Base-by-base conservation (phyloP, 768 basidiomycete genomes). In the Tricholoma sp. region DNA sequence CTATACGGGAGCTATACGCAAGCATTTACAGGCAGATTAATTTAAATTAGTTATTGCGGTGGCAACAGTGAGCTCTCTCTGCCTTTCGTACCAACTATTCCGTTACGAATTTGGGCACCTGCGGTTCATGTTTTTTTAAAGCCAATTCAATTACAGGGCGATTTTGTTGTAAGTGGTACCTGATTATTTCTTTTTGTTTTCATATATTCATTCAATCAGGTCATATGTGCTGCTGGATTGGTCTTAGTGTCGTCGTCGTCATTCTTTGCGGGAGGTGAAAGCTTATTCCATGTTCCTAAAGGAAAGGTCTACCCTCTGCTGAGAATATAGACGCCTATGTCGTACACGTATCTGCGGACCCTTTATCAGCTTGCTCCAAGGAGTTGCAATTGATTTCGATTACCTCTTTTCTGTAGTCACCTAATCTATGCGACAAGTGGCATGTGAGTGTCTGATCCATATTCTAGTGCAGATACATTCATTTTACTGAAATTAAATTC, bases 41-140 rank as follows among this genome's bases (percentile, higher is more conserved):
- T 67, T 11, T 57, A 64, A 34, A 58, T 69, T 12, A 80, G 78
- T 65, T 61, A 72, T 12, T 89, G 75, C 61, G 87, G 82, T 59
- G 9, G 81, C 89, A 72, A 92, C 90, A 55, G 89, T 91, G 56
- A 41, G 81, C 67, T 2, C 3, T 2, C 19, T 43, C 16, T 27
- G 5, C 24, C 24, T 24, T 24, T n/a, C 4, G 32, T 37, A 11
- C 35, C 29, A 9, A 37, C 29, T 22, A 18, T 19, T 34, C 10
- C 32, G 34, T 35, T 31, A 46, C 22, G 47, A 29, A 7, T 24
- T 24, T 37, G 35, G 8, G n/a, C 29, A 50, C 89, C 22, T 90
- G 88, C 69, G 77, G 86, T 66, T 47, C 12, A 5, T 27, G 24
- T 24, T 43, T 24, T 12, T 1, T 6, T 5, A 14, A 11, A 27